These are phyloP conservation scores for Prunus kanzakura DNA, from an alignment of 306 rosid genomes.

Conservation along the genomic window DNA sequence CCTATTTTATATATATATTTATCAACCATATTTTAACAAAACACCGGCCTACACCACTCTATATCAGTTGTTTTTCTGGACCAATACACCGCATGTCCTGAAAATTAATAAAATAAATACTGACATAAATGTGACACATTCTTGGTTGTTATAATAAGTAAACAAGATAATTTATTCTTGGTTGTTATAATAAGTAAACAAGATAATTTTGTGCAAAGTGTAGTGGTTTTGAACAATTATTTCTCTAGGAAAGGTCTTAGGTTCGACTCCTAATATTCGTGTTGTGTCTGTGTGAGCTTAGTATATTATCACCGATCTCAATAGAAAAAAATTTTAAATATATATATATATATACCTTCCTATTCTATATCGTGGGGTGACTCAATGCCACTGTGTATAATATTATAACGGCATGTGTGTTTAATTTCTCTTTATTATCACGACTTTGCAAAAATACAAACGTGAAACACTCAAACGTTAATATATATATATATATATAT, in stretches of 20 bases:
- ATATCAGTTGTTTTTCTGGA: not conserved
- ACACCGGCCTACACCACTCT: too few relatives aligned
- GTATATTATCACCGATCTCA: accelerated
- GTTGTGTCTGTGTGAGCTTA: accelerated
- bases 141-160: not conserved
- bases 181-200: not conserved
- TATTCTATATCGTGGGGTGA: slow-evolving; percentile 18
- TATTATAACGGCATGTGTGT: not conserved
- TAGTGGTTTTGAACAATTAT: too few relatives aligned
- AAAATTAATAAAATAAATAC: too few relatives aligned
- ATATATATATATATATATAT: too few relatives aligned
- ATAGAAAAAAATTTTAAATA: too few relatives aligned
- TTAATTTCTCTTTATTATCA: not conserved
- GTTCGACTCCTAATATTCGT: accelerated
- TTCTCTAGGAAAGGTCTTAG: accelerated
- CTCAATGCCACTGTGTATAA: not conserved
- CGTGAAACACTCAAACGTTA: not conserved
- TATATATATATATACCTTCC: too few relatives aligned
- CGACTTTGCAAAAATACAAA: not conserved
- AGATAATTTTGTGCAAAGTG: too few relatives aligned
- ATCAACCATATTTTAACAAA: too few relatives aligned
- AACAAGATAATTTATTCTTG: not conserved
- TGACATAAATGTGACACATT: slow-evolving; percentile 15
- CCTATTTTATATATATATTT: too few relatives aligned
- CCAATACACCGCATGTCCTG: not conserved